Conservation (phyloP, 495 filamentous ascomycete species). For the Daldinia concentrica region DNA sequence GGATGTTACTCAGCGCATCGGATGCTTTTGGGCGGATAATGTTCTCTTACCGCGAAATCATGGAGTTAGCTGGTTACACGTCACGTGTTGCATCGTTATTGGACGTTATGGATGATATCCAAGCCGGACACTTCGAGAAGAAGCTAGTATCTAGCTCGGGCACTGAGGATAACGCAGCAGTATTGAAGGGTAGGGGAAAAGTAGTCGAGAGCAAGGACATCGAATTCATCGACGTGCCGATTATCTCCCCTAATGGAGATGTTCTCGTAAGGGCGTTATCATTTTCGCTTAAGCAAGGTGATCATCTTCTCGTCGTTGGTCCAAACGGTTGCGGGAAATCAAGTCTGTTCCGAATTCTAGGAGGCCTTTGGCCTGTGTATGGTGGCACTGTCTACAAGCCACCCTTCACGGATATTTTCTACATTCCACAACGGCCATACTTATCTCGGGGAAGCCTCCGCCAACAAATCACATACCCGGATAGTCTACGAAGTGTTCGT, state of each 20-base stretch:
- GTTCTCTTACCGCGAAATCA: constrained; percentile 98
- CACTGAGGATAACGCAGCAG: constrained; percentile 77
- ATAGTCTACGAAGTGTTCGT: constrained; percentile 86
- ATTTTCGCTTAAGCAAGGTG: constrained; percentile 84
- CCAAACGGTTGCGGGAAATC: constrained; percentile 98
- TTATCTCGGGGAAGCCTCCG: constrained; percentile 86
- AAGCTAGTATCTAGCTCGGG: constrained; percentile 89
- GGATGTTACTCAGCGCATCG: constrained; percentile 88
- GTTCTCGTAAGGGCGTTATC: constrained; percentile 84
- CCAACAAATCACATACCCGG: constrained; percentile 96
- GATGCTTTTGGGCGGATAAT: constrained; percentile 96
- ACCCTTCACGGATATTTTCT: constrained; percentile 90
- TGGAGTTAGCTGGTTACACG: constrained; percentile 95
- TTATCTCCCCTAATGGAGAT: constrained; percentile 96
- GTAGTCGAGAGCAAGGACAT: constrained; percentile 83
- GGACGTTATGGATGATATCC: constrained; percentile 93
- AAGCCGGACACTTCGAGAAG: constrained; percentile 90
- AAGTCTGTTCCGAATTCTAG: constrained; percentile 92
- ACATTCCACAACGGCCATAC: constrained; percentile 96
- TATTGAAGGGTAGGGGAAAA: constrained; percentile 80
- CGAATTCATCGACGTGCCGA: constrained; percentile 91
- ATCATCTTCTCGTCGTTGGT: constrained; percentile 93
- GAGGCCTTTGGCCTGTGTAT: constrained; percentile 98
- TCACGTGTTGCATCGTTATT: constrained; percentile 87
- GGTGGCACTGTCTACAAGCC: constrained; percentile 92